Evolutionary conservation across 768 basidiomycete genomes (phyloP).

Genomic region (Lactarius akahatsu): DNA sequence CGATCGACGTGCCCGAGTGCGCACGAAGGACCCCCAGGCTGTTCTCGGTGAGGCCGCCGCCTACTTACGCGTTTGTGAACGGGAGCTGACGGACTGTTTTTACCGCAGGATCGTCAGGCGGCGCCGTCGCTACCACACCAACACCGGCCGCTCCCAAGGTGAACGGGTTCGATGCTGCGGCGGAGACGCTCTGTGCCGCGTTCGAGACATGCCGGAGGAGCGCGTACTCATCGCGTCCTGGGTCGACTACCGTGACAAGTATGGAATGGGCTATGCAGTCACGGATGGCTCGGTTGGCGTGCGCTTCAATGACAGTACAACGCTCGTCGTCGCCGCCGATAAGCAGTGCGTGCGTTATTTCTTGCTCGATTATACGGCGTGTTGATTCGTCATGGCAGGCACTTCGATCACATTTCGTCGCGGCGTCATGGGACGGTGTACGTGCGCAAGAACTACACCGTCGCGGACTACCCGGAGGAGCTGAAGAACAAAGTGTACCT

Average conservation of each 20-base stretch:
- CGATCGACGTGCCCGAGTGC: too few species aligned
- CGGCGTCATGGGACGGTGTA: slow-evolving; percentile 55
- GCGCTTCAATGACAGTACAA: slow-evolving; percentile 95
- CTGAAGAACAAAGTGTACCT: slow-evolving; percentile 90
- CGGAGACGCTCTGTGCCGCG: too few species aligned
- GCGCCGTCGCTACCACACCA: too few species aligned
- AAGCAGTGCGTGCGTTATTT: slow-evolving; percentile 74
- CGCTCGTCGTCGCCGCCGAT: slow-evolving; percentile 78
- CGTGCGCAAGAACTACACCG: slow-evolving; percentile 68
- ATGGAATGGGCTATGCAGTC: slow-evolving; percentile 98
- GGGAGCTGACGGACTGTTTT: too few species aligned
- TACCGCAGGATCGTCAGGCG: too few species aligned
- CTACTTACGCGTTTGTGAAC: too few species aligned
- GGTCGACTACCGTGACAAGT: slow-evolving; percentile 99
- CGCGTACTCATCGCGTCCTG: slow-evolving; percentile 95
- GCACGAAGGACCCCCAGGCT: too few species aligned
- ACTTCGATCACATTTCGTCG: slow-evolving; percentile 79
- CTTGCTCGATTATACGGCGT: not conserved
- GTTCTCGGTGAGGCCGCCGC: too few species aligned
- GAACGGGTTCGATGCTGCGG: too few species aligned
- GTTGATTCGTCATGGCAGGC: slow-evolving; percentile 44
- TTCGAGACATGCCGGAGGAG: slow-evolving; percentile 51
- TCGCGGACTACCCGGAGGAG: slow-evolving; percentile 72
- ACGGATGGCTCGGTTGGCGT: slow-evolving; percentile 96
- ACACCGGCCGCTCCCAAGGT: too few species aligned